Evolutionary conservation across 192 early-diverging fungal species (phyloP).

Genomic region (Rhizophagus sp.): DNA sequence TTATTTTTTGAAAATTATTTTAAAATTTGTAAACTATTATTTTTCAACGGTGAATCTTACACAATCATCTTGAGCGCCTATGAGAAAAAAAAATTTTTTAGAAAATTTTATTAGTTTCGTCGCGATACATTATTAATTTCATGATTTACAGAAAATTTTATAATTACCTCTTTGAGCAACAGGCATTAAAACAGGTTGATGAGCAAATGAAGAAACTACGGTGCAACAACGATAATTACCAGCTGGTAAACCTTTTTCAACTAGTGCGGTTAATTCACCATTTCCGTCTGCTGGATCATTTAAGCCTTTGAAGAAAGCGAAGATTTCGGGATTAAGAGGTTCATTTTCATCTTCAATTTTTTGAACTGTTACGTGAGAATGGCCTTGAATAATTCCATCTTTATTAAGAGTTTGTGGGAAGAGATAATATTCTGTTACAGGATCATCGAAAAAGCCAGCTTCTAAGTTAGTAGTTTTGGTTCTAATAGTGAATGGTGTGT

Average conservation of each 20-base stretch:
- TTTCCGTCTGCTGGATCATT: not conserved
- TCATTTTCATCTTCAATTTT: not conserved
- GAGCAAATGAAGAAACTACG: slow-evolving; percentile 6
- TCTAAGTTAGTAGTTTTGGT: not conserved
- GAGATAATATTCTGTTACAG: not conserved
- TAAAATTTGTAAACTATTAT: too few relatives aligned
- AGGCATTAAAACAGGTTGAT: slow-evolving; percentile 27
- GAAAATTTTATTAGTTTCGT: not conserved
- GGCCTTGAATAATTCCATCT: not conserved
- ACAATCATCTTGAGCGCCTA: slow-evolving; percentile 23
- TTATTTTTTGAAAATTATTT: too few relatives aligned
- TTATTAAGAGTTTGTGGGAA: not conserved
- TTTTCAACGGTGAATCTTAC: slow-evolving; percentile 1
- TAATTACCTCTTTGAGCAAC: slow-evolving; percentile 29
- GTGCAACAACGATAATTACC: slow-evolving; percentile 12
- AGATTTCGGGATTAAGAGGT: not conserved
- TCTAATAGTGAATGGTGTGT: not conserved
- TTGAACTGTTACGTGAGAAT: slow-evolving; percentile 14
- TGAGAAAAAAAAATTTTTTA: not conserved
- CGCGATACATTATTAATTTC: too few relatives aligned
- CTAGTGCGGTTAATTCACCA: not conserved
- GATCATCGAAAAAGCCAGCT: slow-evolving; percentile 16
- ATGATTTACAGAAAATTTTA: not conserved
- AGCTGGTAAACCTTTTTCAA: not conserved
- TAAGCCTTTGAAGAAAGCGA: slow-evolving; percentile 25